Conservation (phyloP, 169 alveolate species). For the Plasmodium fragile region DNA sequence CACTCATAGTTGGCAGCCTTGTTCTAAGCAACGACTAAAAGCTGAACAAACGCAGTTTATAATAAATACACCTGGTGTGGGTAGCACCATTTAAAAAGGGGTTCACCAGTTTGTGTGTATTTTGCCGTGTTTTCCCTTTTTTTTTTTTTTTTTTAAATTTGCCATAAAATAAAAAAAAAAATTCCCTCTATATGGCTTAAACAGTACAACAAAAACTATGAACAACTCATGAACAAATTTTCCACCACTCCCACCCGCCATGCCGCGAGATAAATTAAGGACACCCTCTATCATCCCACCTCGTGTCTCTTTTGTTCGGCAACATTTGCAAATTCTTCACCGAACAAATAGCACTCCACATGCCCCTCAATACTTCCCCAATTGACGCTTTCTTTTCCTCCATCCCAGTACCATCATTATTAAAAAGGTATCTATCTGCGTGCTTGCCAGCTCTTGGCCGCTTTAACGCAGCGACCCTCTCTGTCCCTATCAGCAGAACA, state of each 20-base stretch:
- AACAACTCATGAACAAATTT: background rate
- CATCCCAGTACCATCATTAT: background rate
- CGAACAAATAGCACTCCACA: background rate
- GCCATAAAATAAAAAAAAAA: background rate
- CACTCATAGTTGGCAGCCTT: background rate
- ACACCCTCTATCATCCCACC: background rate
- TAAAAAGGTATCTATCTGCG: background rate
- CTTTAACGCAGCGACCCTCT: background rate
- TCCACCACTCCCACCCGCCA: background rate
- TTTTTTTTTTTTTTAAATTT: background rate
- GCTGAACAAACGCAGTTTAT: background rate
- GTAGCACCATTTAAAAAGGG: background rate
- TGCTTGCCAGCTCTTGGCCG: background rate
- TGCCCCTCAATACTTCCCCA: background rate
- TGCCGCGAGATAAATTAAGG: background rate
- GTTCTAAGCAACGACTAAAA: background rate
- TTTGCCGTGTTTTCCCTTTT: background rate
- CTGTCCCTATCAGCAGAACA: background rate
- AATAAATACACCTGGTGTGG: background rate
- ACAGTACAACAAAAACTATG: background rate
- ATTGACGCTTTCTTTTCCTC: background rate
- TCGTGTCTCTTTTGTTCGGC: background rate
- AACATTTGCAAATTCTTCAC: background rate
- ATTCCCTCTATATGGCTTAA: background rate
- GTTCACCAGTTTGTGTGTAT: background rate